A percentile compares a stretch with the other conserved stretches of the same genome.
phyloP scores from a whole-genome alignment of 768 basidiomycete genomes.

The Calvatia gigantea region DNA sequence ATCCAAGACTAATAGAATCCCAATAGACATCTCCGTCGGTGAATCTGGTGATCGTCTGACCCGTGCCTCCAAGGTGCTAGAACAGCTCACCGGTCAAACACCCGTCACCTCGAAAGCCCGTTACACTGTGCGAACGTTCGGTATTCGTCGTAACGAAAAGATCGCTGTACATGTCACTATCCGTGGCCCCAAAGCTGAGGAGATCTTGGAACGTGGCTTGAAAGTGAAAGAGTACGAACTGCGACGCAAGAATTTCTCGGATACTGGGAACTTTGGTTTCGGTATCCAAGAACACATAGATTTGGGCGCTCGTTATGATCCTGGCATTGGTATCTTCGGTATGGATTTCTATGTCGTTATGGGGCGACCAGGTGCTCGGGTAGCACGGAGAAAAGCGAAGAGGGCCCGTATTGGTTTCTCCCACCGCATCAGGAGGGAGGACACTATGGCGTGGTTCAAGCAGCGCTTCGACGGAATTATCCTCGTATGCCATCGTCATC shows the following conservation, averaged over 20 bases:
- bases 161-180: slow-evolving; percentile 99
- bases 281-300: slow-evolving; percentile 99
- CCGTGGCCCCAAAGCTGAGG: slow-evolving; percentile 98
- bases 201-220: slow-evolving; percentile 97
- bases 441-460: slow-evolving; percentile 99
- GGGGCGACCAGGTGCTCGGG: slow-evolving; percentile 92
- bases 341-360: slow-evolving; percentile 99
- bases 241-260: slow-evolving; percentile 94
- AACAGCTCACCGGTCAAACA: slow-evolving; percentile 98
- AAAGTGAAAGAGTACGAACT: slow-evolving; percentile 99
- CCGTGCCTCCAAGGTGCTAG: slow-evolving; percentile 97
- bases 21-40: slow-evolving; percentile 96
- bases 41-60: slow-evolving; percentile 99
- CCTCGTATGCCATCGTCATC: slow-evolving; percentile 50
- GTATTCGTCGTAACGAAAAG: slow-evolving; percentile 99
- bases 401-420: slow-evolving; percentile 81
- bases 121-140: slow-evolving; percentile 98
- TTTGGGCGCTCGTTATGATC: slow-evolving; percentile 97
- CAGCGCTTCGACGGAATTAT: slow-evolving; percentile 98
- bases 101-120: slow-evolving; percentile 99
- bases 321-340: slow-evolving; percentile 97
- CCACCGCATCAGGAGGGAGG: slow-evolving; percentile 94
- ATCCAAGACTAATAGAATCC: slow-evolving; percentile 13
- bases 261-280: slow-evolving; percentile 99
- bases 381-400: slow-evolving; percentile 87